A percentile compares a stretch with the other conserved stretches of the same genome.
Conservation (phyloP, 768 basidiomycete species). For the Podaxis rugospora region DNA sequence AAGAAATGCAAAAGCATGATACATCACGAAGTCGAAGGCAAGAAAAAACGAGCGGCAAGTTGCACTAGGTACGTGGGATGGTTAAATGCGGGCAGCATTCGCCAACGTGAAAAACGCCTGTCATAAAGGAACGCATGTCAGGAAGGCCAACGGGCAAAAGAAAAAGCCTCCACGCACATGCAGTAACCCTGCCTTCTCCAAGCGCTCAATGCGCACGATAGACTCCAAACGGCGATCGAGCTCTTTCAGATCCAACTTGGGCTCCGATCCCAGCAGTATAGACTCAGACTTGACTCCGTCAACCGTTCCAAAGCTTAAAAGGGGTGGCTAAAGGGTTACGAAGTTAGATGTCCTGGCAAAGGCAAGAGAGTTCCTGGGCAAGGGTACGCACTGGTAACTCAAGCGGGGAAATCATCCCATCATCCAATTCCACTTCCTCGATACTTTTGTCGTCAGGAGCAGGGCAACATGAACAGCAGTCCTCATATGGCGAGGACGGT, state of each 20-base stretch:
- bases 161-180: background rate
- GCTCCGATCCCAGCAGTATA: background rate
- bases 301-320: background rate
- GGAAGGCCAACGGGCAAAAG: background rate
- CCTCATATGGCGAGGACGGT: background rate
- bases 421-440: background rate
- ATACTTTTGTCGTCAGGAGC: background rate
- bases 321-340: background rate
- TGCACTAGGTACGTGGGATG: background rate
- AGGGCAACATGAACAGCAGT: background rate
- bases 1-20: background rate
- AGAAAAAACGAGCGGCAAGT: background rate
- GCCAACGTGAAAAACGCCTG: background rate
- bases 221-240: slow-evolving; percentile 79
- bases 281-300: background rate
- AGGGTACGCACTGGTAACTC: background rate
- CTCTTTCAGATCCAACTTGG: slow-evolving; percentile 61
- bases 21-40: background rate
- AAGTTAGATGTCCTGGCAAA: background rate
- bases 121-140: background rate
- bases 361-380: too few species aligned
- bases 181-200: background rate
- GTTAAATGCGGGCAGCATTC: background rate
- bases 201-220: slow-evolving; percentile 72
- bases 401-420: slow-evolving; percentile 6